Evolutionary conservation across 345 rosid genomes (phyloP).

Genomic region (Litchi chinensis): DNA sequence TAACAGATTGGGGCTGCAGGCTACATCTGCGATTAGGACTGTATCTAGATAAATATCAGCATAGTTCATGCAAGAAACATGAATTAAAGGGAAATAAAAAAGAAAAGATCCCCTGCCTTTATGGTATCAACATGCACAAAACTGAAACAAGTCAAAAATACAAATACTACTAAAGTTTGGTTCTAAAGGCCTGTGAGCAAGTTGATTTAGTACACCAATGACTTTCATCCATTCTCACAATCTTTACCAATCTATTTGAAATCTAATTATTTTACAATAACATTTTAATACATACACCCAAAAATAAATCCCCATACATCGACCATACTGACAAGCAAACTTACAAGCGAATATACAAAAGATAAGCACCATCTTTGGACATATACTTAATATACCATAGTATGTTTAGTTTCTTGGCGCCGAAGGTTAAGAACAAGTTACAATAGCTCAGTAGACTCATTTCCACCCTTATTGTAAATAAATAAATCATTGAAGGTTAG

Average conservation of each 20-base stretch:
- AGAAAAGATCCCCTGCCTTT: background rate
- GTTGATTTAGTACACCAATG: background rate
- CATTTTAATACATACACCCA: background rate
- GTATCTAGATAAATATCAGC: background rate
- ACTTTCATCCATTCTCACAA: background rate
- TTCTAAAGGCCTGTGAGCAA: background rate
- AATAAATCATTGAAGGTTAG: background rate
- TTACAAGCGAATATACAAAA: background rate
- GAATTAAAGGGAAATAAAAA: too few species aligned
- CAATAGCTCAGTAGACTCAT: background rate
- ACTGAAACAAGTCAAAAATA: background rate
- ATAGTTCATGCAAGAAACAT: background rate
- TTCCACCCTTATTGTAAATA: background rate
- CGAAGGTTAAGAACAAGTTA: background rate
- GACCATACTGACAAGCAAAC: background rate
- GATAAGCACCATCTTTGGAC: background rate
- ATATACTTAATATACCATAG: background rate
- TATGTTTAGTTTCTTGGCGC: background rate
- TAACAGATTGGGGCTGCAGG: background rate
- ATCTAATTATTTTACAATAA: background rate
- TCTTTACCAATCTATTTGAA: background rate
- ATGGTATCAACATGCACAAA: background rate
- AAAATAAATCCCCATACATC: background rate
- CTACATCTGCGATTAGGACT: background rate
- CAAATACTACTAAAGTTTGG: background rate